A percentile compares a stretch with the other conserved stretches of the same genome.
These are phyloP conservation scores for Pholiota microspora DNA, from an alignment of 768 basidiomycete genomes.

Conservation along the genomic window DNA sequence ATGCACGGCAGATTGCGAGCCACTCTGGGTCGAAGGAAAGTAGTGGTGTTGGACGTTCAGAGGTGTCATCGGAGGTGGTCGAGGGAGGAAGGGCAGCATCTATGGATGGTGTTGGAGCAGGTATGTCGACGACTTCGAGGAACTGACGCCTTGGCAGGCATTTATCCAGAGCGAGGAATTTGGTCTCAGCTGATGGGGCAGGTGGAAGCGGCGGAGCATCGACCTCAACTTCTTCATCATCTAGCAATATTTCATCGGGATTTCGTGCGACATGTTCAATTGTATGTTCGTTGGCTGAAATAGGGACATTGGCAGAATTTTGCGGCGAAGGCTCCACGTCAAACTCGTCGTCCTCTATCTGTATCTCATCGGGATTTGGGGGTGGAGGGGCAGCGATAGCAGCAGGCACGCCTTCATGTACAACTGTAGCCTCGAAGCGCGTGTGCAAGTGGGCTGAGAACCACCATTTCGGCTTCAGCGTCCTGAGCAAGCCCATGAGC, in stretches of 20 bases:
- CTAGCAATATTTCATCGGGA: slow-evolving; percentile 52
- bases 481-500: slow-evolving; percentile 70
- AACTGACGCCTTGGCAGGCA: slow-evolving; percentile 76
- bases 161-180: slow-evolving; percentile 90
- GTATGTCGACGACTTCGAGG: slow-evolving; percentile 57
- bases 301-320: neutral
- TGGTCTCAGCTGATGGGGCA: slow-evolving; percentile 43
- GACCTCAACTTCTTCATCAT: slow-evolving; percentile 45
- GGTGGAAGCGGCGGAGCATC: slow-evolving; percentile 29
- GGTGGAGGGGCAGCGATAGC: neutral
- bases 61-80: neutral
- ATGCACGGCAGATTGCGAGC: slow-evolving; percentile 90
- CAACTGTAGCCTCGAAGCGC: slow-evolving; percentile 73
- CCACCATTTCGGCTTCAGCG: slow-evolving; percentile 83
- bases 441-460: slow-evolving; percentile 91
- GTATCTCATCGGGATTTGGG: slow-evolving; percentile 52
- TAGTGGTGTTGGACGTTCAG: neutral
- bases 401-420: slow-evolving; percentile 32
- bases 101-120: neutral
- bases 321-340: slow-evolving; percentile 11
- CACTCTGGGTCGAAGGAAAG: slow-evolving; percentile 86
- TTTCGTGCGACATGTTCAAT: slow-evolving; percentile 20
- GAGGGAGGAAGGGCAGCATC: neutral
- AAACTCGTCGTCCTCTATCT: slow-evolving; percentile 40
- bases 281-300: slow-evolving; percentile 1